phyloP scores from a whole-genome alignment of 768 basidiomycete genomes.

The Agrocybe praecox region DNA sequence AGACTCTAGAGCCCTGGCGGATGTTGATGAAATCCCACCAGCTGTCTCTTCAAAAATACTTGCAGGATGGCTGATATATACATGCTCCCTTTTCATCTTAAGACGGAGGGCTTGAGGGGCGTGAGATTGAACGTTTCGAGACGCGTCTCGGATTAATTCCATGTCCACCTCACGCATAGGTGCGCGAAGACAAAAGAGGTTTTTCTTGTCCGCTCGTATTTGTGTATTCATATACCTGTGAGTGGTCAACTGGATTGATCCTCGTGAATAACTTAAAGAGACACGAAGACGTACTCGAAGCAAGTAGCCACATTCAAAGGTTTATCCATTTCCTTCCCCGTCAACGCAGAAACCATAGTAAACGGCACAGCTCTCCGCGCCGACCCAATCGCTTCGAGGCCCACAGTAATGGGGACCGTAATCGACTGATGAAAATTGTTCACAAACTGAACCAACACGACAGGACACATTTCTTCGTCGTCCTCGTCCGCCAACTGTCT shows the following conservation, averaged over 20 bases:
- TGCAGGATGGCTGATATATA: conserved; percentile 15
- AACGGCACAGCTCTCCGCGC: conserved; percentile 13
- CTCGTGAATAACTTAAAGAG: not conserved
- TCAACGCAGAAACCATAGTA: conserved; percentile 15
- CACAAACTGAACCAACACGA: conserved; percentile 17
- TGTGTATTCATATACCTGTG: conserved; percentile 21
- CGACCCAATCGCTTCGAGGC: conserved; percentile 14
- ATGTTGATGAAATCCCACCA: not conserved
- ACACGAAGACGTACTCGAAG: conserved; percentile 11
- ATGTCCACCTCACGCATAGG: conserved; percentile 18
- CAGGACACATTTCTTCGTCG: conserved; percentile 9
- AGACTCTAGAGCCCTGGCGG: not conserved
- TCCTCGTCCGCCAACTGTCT: conserved; percentile 14
- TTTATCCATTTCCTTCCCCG: conserved; percentile 11
- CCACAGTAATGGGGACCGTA: conserved; percentile 12
- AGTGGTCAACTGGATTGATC: too few species aligned
- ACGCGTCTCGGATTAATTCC: conserved; percentile 17
- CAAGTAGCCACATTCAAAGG: conserved; percentile 14
- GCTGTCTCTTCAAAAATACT: not conserved
- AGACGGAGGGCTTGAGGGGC: conserved; percentile 12
- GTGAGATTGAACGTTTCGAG: conserved; percentile 6
- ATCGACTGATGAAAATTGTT: conserved; percentile 19
- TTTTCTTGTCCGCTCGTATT: conserved; percentile 17
- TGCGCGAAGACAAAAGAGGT: conserved; percentile 13
- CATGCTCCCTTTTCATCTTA: conserved; percentile 17